Percentiles rank a stretch among this genome's conserved stretches.
Conservation (phyloP, 169 alveolate genomes). For the Nephromyces sp. region DNA sequence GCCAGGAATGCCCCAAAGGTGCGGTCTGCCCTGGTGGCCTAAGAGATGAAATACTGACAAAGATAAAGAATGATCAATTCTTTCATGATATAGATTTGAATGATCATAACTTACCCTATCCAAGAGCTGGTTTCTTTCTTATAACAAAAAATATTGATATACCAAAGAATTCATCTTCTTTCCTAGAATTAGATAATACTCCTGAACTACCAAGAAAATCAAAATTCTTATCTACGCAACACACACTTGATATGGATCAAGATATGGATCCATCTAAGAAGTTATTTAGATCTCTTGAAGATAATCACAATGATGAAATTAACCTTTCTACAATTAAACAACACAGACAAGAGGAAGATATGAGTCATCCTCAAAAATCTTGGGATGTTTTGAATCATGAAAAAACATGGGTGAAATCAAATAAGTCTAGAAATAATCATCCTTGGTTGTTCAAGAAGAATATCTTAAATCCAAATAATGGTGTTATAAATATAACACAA, state of each 20-base stretch:
- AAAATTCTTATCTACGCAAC: too few relatives aligned
- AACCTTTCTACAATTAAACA: too few relatives aligned
- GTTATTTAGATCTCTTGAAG: too few relatives aligned
- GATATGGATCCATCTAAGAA: too few relatives aligned
- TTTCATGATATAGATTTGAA: constrained; percentile 18
- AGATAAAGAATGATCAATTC: constrained; percentile 19
- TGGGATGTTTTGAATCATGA: not conserved
- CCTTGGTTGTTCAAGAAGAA: not conserved
- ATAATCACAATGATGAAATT: too few relatives aligned
- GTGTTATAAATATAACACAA: too few relatives aligned
- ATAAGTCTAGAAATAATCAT: not conserved
- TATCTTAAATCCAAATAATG: too few relatives aligned
- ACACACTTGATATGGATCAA: too few relatives aligned
- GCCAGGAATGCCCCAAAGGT: constrained; percentile 30
- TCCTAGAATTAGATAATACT: not conserved
- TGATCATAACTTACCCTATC: constrained; percentile 33
- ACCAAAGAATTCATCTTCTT: not conserved
- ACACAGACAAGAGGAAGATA: too few relatives aligned
- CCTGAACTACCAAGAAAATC: too few relatives aligned
- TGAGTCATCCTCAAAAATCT: too few relatives aligned
- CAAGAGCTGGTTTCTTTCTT: constrained; percentile 23
- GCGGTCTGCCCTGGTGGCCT: constrained; percentile 39
- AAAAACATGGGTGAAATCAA: not conserved
- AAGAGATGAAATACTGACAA: constrained; percentile 12
- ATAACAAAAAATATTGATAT: not conserved